phyloP scores from a whole-genome alignment of 1,284 basidiomycete genomes.

The Stygiomarasmius scandens region DNA sequence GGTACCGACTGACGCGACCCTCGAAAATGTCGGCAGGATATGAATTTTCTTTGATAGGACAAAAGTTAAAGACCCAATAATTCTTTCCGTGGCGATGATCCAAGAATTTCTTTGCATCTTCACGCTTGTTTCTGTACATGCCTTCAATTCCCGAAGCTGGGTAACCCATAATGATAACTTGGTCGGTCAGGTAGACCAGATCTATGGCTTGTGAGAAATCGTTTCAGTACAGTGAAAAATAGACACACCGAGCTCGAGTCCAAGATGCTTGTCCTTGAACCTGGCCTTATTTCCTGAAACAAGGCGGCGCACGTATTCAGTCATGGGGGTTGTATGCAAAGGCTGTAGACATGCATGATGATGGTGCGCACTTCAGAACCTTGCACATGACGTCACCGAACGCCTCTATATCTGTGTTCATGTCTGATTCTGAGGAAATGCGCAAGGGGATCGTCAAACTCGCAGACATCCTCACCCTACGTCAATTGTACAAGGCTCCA shows the following conservation, averaged over 20 bases:
- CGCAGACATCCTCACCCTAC: slow-evolving; percentile 5
- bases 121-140: slow-evolving; percentile 79
- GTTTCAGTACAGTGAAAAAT: too few relatives aligned
- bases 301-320: slow-evolving; percentile 62
- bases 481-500: slow-evolving; percentile 9
- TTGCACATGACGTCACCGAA: not conserved
- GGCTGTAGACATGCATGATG: not conserved
- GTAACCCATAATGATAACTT: slow-evolving; percentile 89
- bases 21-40: slow-evolving; percentile 65
- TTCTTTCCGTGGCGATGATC: slow-evolving; percentile 74
- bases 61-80: slow-evolving; percentile 87
- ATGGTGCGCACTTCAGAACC: too few relatives aligned
- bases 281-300: slow-evolving; percentile 81
- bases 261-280: slow-evolving; percentile 69
- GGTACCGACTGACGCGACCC: slow-evolving; percentile 79
- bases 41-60: slow-evolving; percentile 74
- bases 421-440: slow-evolving; percentile 3
- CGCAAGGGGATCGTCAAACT: slow-evolving; percentile 4
- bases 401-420: not conserved
- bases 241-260: slow-evolving; percentile 65
- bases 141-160: slow-evolving; percentile 82
- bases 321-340: slow-evolving; percentile 39
- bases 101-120: slow-evolving; percentile 80
- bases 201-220: slow-evolving; percentile 44
- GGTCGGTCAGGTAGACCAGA: slow-evolving; percentile 81